phyloP scores from a whole-genome alignment of 441 rosid genomes.

The Adansonia rubrostipa region DNA sequence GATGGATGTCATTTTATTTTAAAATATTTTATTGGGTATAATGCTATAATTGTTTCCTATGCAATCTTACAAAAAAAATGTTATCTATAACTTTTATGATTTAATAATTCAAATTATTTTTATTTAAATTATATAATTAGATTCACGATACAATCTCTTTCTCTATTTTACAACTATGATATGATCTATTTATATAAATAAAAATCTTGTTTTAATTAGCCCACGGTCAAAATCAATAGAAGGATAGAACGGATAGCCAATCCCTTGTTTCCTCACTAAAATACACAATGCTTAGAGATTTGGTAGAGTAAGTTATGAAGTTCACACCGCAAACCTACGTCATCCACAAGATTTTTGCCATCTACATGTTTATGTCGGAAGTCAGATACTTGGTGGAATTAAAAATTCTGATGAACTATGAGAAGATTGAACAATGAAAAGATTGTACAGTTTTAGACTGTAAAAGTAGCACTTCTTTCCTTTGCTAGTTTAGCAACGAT shows the following conservation, averaged over 20 bases:
- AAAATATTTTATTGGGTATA: background rate
- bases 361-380: background rate
- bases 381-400: background rate
- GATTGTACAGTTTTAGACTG: background rate
- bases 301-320: background rate
- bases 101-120: background rate
- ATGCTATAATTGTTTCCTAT: background rate
- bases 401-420: background rate
- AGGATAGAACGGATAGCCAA: background rate
- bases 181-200: too few species aligned
- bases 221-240: too few species aligned
- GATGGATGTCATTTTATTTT: background rate
- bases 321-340: background rate
- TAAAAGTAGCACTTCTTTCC: background rate
- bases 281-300: background rate
- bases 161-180: too few species aligned
- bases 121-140: too few species aligned
- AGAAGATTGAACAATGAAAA: too few species aligned
- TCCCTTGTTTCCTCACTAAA: background rate
- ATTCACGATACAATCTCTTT: too few species aligned
- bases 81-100: background rate
- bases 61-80: background rate
- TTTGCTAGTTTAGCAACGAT: background rate
- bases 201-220: too few species aligned
- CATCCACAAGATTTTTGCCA: background rate